phyloP scores from a whole-genome alignment of 257 asterid species.

The Solanum bukasovii region DNA sequence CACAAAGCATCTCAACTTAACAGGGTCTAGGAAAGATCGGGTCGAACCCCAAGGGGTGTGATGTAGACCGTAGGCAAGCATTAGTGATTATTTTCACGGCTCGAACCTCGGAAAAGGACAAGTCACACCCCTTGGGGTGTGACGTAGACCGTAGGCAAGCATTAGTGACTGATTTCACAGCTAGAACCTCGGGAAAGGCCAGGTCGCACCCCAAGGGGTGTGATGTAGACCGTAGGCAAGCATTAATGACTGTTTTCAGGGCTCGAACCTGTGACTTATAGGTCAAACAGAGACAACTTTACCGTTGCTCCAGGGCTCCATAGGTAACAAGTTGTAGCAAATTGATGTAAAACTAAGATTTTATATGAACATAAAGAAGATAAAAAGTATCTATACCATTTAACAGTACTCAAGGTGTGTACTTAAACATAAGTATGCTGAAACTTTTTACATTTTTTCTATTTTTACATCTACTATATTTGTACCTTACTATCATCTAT shows the following conservation, averaged over 20 bases:
- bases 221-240: not conserved
- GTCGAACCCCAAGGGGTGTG: not conserved
- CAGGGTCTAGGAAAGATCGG: fast-evolving
- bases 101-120: not conserved
- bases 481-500: not conserved
- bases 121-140: not conserved
- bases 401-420: constrained; percentile 8
- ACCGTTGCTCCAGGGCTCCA: too few relatives aligned
- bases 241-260: not conserved
- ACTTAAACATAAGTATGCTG: constrained; percentile 9
- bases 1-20: not conserved
- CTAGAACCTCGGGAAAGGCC: not conserved
- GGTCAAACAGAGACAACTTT: not conserved
- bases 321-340: not conserved
- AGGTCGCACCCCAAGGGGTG: not conserved
- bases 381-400: constrained; percentile 21
- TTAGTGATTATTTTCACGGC: not conserved
- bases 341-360: not conserved
- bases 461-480: not conserved
- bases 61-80: not conserved
- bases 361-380: not conserved
- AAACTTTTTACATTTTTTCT: not conserved
- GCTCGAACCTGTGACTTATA: not conserved
- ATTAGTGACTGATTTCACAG: too few relatives aligned
- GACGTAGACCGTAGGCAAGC: not conserved